Evolutionary conservation across 2,329 filamentous ascomycete species (phyloP).

Genomic region (Fusarium sp.): DNA sequence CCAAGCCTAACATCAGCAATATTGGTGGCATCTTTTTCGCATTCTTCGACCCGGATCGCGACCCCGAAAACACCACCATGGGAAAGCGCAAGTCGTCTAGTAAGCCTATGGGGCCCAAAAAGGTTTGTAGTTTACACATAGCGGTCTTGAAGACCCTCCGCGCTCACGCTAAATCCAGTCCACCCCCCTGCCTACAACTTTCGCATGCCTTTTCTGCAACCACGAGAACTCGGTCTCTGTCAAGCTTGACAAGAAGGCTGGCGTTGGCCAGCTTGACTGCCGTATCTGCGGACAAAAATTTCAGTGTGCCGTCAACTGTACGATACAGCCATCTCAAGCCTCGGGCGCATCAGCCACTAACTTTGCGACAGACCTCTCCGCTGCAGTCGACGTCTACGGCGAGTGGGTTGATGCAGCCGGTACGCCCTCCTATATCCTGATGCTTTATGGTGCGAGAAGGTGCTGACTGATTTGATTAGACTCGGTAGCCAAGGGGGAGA

Average conservation of each 20-base stretch:
- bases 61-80: conserved; percentile 59
- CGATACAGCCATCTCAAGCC: conserved; percentile 42
- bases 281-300: conserved; percentile 95
- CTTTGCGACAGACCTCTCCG: conserved; percentile 77
- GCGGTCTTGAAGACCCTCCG: conserved; percentile 1
- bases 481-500: conserved; percentile 62
- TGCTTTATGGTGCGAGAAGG: background rate
- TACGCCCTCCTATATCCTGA: conserved; percentile 47
- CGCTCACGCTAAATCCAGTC: conserved; percentile 57
- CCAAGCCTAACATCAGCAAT: conserved; percentile 42
- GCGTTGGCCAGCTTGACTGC: conserved; percentile 86
- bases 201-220: conserved; percentile 98
- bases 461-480: conserved; percentile 51
- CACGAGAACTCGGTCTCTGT: conserved; percentile 93
- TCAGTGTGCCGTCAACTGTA: conserved; percentile 93
- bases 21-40: conserved; percentile 35
- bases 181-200: conserved; percentile 82
- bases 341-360: conserved; percentile 29
- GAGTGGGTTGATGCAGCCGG: conserved; percentile 95
- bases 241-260: conserved; percentile 93
- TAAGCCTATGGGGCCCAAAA: conserved; percentile 85
- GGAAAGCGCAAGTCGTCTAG: conserved; percentile 96
- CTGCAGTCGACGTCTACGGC: conserved; percentile 93
- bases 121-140: conserved; percentile 63
- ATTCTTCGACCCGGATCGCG: conserved; percentile 21